phyloP scores from a whole-genome alignment of 179 eudicot species.

The Silene vulgaris region DNA sequence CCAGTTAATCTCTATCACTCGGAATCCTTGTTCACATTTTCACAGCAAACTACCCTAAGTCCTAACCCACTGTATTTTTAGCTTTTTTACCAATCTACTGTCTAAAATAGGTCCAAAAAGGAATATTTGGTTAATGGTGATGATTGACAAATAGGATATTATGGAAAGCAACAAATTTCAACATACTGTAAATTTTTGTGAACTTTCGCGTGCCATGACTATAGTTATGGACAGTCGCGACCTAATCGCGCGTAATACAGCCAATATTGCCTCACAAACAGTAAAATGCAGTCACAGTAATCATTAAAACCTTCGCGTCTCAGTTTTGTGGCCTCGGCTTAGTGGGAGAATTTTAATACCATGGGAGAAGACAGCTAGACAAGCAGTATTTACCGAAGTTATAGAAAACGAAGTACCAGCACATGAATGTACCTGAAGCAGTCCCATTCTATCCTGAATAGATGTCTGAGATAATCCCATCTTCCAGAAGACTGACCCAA shows the following conservation, averaged over 20 bases:
- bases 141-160: not conserved
- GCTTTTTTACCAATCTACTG: not conserved
- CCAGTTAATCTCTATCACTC: not conserved
- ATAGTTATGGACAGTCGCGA: too few relatives aligned
- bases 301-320: too few relatives aligned
- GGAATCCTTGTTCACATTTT: not conserved
- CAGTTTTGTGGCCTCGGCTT: not conserved
- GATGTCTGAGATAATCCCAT: slow-evolving; percentile 96
- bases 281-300: too few relatives aligned
- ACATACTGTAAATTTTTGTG: not conserved
- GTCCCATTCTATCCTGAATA: slow-evolving; percentile 92
- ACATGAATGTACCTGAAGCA: slow-evolving; percentile 65
- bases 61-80: not conserved
- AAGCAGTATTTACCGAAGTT: not conserved
- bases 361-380: not conserved
- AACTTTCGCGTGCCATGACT: too few relatives aligned
- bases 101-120: not conserved
- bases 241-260: too few relatives aligned
- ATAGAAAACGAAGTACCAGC: slow-evolving; percentile 5
- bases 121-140: not conserved
- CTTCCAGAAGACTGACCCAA: slow-evolving; percentile 98
- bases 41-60: not conserved
- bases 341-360: not conserved
- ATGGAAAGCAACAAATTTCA: not conserved
- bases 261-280: too few relatives aligned